These are phyloP conservation scores for Paecilomyces formosus DNA, from an alignment of 2,329 filamentous ascomycete species.

Conservation along the genomic window DNA sequence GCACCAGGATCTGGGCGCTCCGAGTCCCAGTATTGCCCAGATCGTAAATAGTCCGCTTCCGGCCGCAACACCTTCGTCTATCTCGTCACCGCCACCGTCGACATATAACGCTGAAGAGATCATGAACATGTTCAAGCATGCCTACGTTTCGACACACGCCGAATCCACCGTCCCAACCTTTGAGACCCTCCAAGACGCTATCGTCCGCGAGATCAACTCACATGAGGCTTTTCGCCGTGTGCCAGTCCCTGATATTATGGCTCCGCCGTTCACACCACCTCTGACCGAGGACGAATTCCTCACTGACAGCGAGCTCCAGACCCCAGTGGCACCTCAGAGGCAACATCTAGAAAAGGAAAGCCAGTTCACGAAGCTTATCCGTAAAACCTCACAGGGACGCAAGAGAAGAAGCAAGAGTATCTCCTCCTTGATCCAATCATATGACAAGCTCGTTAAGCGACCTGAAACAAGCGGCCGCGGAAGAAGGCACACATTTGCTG, in stretches of 20 bases:
- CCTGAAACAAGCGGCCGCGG: constrained; percentile 14
- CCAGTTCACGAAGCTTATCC: constrained; percentile 22
- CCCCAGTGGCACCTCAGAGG: constrained; percentile 1
- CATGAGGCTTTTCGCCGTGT: constrained; percentile 34
- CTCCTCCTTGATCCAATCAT: constrained; percentile 10
- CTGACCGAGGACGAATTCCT: constrained; percentile 17
- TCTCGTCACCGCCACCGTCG: constrained; percentile 15
- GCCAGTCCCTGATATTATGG: constrained; percentile 18
- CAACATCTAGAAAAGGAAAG: constrained; percentile 20
- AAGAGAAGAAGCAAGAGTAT: constrained; percentile 21
- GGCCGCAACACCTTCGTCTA: constrained; percentile 15
- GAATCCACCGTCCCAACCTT: constrained; percentile 28
- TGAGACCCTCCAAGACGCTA: constrained; percentile 35
- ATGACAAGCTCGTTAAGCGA: constrained; percentile 12
- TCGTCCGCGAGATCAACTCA: constrained; percentile 37
- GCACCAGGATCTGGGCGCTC: constrained; percentile 14
- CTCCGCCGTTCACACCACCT: constrained; percentile 26
- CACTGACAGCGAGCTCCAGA: constrained; percentile 4
- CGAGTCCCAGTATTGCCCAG: constrained; percentile 31
- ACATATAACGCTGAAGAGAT: constrained; percentile 31
- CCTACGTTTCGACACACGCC: constrained; percentile 22
- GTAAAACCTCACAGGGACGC: constrained; percentile 19
- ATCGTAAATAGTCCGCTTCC: constrained; percentile 35
- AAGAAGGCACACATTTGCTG: constrained; percentile 35
- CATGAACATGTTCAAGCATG: constrained; percentile 35